Evolutionary conservation across 495 filamentous ascomycete genomes (phyloP).

Genomic region (Talaromyces wortmannii): DNA sequence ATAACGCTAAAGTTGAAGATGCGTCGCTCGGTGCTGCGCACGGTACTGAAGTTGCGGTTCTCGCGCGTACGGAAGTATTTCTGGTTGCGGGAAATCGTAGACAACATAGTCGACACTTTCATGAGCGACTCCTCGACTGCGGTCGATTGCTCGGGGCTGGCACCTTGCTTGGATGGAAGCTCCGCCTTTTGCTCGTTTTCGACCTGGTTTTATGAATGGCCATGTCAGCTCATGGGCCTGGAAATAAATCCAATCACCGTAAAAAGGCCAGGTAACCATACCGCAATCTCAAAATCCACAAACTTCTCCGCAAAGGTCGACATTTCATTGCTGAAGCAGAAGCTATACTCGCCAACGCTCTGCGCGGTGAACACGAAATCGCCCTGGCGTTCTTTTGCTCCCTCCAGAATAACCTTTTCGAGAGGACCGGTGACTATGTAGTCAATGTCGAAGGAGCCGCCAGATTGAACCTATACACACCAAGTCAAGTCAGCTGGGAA

Average conservation of each 20-base stretch:
- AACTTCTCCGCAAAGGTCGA: conserved; percentile 96
- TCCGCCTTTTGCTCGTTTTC: conserved; percentile 83
- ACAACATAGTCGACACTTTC: conserved; percentile 88
- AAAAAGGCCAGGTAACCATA: conserved; percentile 35
- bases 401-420: conserved; percentile 77
- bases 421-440: conserved; percentile 81
- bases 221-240: no score
- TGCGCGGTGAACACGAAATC: conserved; percentile 98
- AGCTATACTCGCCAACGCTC: conserved; percentile 87
- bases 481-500: neutral
- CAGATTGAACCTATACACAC: conserved; percentile 75
- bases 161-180: conserved; percentile 86
- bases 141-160: conserved; percentile 83
- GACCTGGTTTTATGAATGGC: conserved; percentile 47
- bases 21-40: conserved; percentile 86
- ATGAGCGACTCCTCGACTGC: conserved; percentile 91
- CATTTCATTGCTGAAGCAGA: conserved; percentile 99
- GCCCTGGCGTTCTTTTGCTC: conserved; percentile 87
- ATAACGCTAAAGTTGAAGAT: conserved; percentile 98
- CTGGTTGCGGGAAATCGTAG: conserved; percentile 95
- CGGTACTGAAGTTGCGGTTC: conserved; percentile 98
- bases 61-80: conserved; percentile 99
- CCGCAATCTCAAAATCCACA: conserved; percentile 97
- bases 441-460: conserved; percentile 93
- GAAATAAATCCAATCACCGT: no score